Percentiles rank a stretch among this genome's conserved stretches.
Conservation (phyloP, 1,284 basidiomycete species). For the Hymenochaete sp. region DNA sequence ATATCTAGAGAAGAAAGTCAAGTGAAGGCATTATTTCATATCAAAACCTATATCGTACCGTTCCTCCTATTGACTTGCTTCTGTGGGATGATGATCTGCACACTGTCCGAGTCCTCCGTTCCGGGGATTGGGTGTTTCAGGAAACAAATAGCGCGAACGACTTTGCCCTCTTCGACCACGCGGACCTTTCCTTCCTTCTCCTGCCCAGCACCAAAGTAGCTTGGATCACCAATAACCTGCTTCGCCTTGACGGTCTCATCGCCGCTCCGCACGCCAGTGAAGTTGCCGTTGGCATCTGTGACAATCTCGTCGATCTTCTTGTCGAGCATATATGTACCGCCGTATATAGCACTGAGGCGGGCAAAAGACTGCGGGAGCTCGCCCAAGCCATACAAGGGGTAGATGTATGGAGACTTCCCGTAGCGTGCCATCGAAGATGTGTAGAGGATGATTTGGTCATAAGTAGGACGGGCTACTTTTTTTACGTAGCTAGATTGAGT, state of each 20-base stretch:
- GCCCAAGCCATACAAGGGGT: conserved; percentile 97
- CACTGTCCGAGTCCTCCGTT: conserved; percentile 91
- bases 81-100: conserved; percentile 98
- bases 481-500: conserved; percentile 69
- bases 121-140: conserved; percentile 98
- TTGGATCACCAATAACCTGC: conserved; percentile 96
- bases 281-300: conserved; percentile 79
- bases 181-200: conserved; percentile 62
- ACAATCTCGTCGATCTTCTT: conserved; percentile 92
- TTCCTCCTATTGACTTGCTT: conserved; percentile 94
- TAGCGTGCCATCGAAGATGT: conserved; percentile 98
- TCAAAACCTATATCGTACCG: conserved; percentile 40
- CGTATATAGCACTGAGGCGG: conserved; percentile 96
- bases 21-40: conserved; percentile 3
- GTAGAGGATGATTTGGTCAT: conserved; percentile 96
- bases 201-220: conserved; percentile 84
- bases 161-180: conserved; percentile 89
- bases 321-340: conserved; percentile 99
- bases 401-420: conserved; percentile 99
- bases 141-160: conserved; percentile 95
- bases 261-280: conserved; percentile 86
- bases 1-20: conserved; percentile 59
- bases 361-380: conserved; percentile 99
- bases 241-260: conserved; percentile 95
- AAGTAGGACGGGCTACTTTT: conserved; percentile 83